Evolutionary conservation across 768 basidiomycete genomes (phyloP).

Genomic region (Xanthoconium stramineum): DNA sequence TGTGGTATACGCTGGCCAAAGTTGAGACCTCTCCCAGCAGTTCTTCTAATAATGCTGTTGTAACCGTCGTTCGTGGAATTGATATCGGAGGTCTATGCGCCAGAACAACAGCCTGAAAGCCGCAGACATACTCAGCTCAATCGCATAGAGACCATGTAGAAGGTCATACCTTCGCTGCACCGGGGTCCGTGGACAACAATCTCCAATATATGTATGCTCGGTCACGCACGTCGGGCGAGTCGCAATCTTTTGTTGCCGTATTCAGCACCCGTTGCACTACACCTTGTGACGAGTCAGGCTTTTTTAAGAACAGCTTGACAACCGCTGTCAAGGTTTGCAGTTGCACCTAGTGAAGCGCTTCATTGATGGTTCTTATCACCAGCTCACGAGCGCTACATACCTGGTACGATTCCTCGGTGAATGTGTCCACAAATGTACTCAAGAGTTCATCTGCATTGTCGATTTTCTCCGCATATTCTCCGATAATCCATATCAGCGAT

Average conservation of each 20-base stretch:
- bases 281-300: conserved; percentile 88
- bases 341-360: conserved; percentile 49
- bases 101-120: conserved; percentile 74
- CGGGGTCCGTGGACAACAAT: conserved; percentile 89
- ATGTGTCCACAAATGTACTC: conserved; percentile 85
- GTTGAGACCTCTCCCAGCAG: conserved; percentile 85
- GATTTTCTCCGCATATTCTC: conserved; percentile 96
- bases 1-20: conserved; percentile 95
- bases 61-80: conserved; percentile 86
- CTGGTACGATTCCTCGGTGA: conserved; percentile 90
- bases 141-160: background rate
- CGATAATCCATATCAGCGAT: conserved; percentile 98
- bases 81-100: conserved; percentile 92
- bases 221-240: conserved; percentile 94
- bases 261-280: conserved; percentile 90
- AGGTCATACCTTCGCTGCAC: conserved; percentile 80
- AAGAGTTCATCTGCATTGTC: conserved; percentile 95
- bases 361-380: background rate
- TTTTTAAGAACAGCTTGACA: conserved; percentile 94
- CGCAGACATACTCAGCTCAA: background rate
- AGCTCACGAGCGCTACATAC: conserved; percentile 36
- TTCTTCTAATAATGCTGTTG: conserved; percentile 86
- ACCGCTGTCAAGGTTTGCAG: conserved; percentile 88
- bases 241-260: conserved; percentile 95
- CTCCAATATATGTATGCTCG: conserved; percentile 99